Percentiles rank a stretch among this genome's conserved stretches.
Evolutionary conservation across 1,139 yeast species (phyloP).

Genomic region (Hansenula anomala): DNA sequence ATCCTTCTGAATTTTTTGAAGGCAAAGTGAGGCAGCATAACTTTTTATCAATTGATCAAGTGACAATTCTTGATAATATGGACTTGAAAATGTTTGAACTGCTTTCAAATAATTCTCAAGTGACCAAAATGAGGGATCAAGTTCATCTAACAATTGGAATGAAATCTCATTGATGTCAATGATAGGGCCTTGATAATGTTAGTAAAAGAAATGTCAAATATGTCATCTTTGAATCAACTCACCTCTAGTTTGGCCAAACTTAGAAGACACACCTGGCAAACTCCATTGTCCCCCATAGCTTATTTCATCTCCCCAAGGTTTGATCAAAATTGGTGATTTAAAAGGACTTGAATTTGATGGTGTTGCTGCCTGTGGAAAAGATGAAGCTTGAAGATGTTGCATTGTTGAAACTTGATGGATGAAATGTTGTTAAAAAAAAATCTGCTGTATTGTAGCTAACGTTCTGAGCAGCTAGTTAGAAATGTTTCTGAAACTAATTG

Average conservation of each 20-base stretch:
- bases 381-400: no score
- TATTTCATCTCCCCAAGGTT: not conserved
- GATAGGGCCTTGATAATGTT: not conserved
- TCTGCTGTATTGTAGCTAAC: no score
- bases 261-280: no score
- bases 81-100: conserved; percentile 6
- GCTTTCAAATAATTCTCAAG: not conserved
- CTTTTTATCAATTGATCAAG: conserved; percentile 4
- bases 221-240: no score
- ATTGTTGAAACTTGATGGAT: no score
- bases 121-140: conserved; percentile 7
- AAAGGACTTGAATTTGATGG: not conserved
- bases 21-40: conserved; percentile 1
- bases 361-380: no score
- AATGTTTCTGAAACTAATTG: no score
- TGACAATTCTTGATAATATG: conserved; percentile 10
- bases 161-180: conserved; percentile 1
- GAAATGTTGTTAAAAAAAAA: no score
- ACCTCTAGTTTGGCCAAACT: no score
- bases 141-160: conserved; percentile 3
- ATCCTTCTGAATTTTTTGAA: not conserved
- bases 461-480: no score
- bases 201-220: no score
- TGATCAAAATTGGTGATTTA: not conserved
- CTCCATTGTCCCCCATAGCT: no score